phyloP scores from a whole-genome alignment of 179 eudicot species.

The Beta corolliflora region DNA sequence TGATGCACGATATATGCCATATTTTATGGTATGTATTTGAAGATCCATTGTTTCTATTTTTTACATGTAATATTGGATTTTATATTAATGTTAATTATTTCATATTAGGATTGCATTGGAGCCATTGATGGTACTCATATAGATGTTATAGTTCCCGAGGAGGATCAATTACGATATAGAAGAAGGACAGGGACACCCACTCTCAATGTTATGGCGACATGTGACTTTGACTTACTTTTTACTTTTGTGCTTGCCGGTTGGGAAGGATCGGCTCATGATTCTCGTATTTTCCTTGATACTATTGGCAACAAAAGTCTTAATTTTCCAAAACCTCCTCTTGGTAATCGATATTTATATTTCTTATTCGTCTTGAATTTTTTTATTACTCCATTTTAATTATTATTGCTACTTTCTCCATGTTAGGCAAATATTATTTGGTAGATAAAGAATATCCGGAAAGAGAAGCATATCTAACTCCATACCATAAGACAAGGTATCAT shows the following conservation, averaged over 20 bases:
- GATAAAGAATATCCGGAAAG: too few relatives aligned
- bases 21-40: not conserved
- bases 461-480: too few relatives aligned
- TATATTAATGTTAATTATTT: too few relatives aligned
- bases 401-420: not conserved
- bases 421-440: too few relatives aligned
- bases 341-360: not conserved
- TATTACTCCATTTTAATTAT: not conserved
- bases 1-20: not conserved
- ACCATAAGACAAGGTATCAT: too few relatives aligned
- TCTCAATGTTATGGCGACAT: not conserved
- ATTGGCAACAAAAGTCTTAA: constrained; percentile 2
- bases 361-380: not conserved
- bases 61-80: not conserved
- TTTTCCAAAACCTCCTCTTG: constrained; percentile 14
- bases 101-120: not conserved
- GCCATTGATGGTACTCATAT: too few relatives aligned
- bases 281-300: constrained; percentile 8
- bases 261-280: constrained; percentile 26
- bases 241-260: constrained; percentile 25
- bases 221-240: constrained; percentile 13
- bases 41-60: too few relatives aligned
- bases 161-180: too few relatives aligned
- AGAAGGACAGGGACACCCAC: constrained; percentile 13
- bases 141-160: too few relatives aligned